Conservation (phyloP, 352 stramenopile genomes). For the Globisporangium heterothallicum region DNA sequence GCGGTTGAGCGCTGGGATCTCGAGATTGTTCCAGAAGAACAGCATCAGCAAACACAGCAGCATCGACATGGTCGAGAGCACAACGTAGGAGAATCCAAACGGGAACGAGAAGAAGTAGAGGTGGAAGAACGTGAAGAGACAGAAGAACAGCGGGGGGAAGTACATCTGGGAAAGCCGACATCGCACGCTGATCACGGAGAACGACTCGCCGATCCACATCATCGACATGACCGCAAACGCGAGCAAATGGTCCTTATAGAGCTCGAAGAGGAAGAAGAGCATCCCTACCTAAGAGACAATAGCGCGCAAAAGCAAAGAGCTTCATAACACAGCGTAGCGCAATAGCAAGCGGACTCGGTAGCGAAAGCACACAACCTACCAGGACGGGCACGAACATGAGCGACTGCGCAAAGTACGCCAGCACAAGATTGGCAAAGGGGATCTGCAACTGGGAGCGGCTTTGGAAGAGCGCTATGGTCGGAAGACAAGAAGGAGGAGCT, state of each 20-base stretch:
- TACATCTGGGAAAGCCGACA: slow-evolving; percentile 62
- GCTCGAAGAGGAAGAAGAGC: slow-evolving; percentile 94
- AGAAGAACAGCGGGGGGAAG: slow-evolving; percentile 90
- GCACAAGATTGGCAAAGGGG: slow-evolving; percentile 69
- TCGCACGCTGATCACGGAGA: slow-evolving; percentile 85
- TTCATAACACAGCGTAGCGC: too few relatives aligned
- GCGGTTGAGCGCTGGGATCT: slow-evolving; percentile 50
- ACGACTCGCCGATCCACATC: slow-evolving; percentile 88
- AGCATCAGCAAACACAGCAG: slow-evolving; percentile 51
- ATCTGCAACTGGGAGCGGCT: slow-evolving; percentile 67
- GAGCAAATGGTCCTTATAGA: slow-evolving; percentile 91
- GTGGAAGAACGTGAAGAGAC: slow-evolving; percentile 93
- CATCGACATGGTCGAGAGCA: slow-evolving; percentile 37
- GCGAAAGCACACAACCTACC: slow-evolving; percentile 27
- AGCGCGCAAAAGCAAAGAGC: too few relatives aligned
- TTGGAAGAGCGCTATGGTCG: slow-evolving; percentile 64
- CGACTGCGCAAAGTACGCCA: slow-evolving; percentile 88
- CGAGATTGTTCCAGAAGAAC: slow-evolving; percentile 70
- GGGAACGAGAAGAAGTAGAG: slow-evolving; percentile 94
- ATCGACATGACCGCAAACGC: slow-evolving; percentile 88
- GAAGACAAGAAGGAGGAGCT: neutral
- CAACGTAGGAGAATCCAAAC: slow-evolving; percentile 90
- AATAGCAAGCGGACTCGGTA: too few relatives aligned
- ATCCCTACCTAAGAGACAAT: slow-evolving; percentile 93
- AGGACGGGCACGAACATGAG: slow-evolving; percentile 93